These are phyloP conservation scores for Chloropicon primus DNA, from an alignment of 139 green algal species.

Conservation along the genomic window DNA sequence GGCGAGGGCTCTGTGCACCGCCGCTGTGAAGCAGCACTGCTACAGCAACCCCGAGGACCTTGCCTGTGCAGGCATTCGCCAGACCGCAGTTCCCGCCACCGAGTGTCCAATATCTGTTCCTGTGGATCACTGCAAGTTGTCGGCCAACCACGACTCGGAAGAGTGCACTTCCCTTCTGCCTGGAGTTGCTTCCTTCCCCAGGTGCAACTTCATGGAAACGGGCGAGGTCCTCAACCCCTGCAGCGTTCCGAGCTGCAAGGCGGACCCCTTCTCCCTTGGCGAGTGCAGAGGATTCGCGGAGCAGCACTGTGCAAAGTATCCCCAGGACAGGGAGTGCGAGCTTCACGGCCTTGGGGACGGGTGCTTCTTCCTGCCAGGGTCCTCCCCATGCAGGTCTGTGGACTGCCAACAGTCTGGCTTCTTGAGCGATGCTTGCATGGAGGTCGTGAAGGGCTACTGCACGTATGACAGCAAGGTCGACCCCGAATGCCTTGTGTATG, in stretches of 20 bases:
- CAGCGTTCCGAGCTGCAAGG: not conserved
- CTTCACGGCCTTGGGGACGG: not conserved
- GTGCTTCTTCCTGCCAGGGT: slow-evolving; percentile 2
- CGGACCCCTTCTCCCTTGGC: not conserved
- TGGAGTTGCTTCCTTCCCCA: not conserved
- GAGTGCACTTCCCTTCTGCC: not conserved
- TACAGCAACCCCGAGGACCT: slow-evolving; percentile 2
- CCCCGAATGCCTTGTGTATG: not conserved
- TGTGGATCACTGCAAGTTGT: not conserved
- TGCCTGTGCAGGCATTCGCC: not conserved
- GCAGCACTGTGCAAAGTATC: not conserved
- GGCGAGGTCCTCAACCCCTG: not conserved
- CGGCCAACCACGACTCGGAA: not conserved
- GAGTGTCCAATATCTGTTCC: not conserved
- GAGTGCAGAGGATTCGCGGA: not conserved
- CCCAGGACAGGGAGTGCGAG: slow-evolving; percentile 8
- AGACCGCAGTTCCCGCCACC: not conserved
- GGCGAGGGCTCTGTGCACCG: not conserved
- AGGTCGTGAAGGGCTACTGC: not conserved
- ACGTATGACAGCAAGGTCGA: not conserved
- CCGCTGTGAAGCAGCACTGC: slow-evolving; percentile 1
- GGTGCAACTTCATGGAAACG: not conserved
- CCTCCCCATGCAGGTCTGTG: not conserved
- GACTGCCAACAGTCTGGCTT: not conserved
- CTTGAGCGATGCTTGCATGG: not conserved